These are phyloP conservation scores for Avena eriantha DNA, from an alignment of 176 grass and related monocot genomes.

Conservation along the genomic window DNA sequence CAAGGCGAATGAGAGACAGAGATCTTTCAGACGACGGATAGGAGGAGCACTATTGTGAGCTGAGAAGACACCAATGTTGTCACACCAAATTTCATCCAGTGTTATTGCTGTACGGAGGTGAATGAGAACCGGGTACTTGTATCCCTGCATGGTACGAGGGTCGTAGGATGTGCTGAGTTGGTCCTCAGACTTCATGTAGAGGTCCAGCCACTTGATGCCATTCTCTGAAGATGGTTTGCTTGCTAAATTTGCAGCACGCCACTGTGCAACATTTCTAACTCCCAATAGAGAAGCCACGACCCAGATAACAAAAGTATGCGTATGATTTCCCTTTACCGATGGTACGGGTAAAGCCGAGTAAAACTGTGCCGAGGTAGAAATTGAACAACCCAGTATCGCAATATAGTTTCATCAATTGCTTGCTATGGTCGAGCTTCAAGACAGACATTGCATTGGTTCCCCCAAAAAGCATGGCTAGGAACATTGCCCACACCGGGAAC, in stretches of 20 bases:
- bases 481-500: background rate
- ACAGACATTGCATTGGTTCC: background rate
- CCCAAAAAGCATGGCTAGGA: background rate
- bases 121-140: constrained; percentile 7
- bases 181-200: background rate
- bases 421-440: background rate
- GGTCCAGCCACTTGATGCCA: background rate
- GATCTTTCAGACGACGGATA: no score
- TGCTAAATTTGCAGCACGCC: background rate
- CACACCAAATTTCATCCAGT: no score
- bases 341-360: no score
- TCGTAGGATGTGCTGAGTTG: background rate
- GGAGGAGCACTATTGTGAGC: no score
- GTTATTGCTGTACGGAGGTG: no score
- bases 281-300: no score
- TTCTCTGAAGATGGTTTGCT: background rate
- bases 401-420: background rate
- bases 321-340: no score
- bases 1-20: background rate
- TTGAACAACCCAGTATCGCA: fast-evolving
- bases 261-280: fast-evolving
- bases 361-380: no score
- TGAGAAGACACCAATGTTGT: no score
- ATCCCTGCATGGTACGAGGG: background rate
- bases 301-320: no score